phyloP scores from a whole-genome alignment of 176 grass and related monocot genomes.

The Lolium multiflorum region DNA sequence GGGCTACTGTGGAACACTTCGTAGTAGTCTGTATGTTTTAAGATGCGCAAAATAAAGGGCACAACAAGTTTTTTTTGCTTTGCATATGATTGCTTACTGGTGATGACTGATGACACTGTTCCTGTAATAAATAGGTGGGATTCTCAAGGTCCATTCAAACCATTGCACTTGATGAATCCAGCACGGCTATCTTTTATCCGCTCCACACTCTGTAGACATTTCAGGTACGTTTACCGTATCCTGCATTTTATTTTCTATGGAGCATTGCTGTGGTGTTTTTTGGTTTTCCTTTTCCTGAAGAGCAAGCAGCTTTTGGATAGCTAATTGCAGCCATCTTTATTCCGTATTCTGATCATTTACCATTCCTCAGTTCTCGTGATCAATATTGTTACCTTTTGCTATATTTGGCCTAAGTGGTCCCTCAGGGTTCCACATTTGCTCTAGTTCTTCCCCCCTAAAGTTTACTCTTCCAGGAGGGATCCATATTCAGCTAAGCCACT shows the following conservation, averaged over 20 bases:
- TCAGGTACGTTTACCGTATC: conserved; percentile 53
- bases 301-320: background rate
- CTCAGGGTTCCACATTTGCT: conserved; percentile 58
- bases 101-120: background rate
- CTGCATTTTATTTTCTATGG: background rate
- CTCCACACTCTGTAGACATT: conserved; percentile 82
- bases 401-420: background rate
- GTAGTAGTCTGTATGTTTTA: conserved; percentile 8
- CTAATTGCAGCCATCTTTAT: background rate
- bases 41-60: background rate
- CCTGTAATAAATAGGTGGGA: conserved; percentile 83
- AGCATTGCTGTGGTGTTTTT: background rate
- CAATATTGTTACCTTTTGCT: background rate
- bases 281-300: background rate
- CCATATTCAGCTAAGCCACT: conserved; percentile 80
- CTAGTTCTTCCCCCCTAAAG: background rate
- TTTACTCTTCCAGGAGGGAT: conserved; percentile 66
- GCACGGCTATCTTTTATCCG: conserved; percentile 82
- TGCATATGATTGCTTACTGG: conserved; percentile 1
- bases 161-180: conserved; percentile 95
- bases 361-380: background rate
- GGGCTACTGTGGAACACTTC: background rate
- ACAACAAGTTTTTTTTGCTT: background rate
- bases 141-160: conserved; percentile 88
- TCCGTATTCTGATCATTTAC: background rate